phyloP scores from a whole-genome alignment of 148 eudicot genomes.

The Persicaria maculosa region DNA sequence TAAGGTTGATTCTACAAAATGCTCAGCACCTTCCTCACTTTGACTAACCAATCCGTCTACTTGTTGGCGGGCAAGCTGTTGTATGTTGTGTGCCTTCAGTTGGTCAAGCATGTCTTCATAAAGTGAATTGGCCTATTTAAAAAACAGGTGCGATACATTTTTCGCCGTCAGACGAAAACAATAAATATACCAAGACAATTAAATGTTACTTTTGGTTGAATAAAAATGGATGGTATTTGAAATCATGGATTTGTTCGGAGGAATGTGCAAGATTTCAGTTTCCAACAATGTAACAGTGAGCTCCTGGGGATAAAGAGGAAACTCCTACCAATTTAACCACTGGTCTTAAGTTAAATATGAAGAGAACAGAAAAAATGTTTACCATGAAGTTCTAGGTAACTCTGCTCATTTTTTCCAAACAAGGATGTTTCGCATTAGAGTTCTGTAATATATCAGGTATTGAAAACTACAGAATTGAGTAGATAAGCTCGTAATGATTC shows the following conservation, averaged over 20 bases:
- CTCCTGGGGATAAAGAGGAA: neutral
- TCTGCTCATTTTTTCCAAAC: neutral
- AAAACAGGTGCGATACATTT: neutral
- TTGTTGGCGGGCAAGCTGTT: slow-evolving; percentile 79
- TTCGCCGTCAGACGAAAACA: neutral
- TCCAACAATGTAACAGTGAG: neutral
- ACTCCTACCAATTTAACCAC: neutral
- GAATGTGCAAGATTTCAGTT: neutral
- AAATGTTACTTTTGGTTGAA: neutral
- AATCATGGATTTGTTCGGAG: neutral
- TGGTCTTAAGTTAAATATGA: neutral
- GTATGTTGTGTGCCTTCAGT: slow-evolving; percentile 51
- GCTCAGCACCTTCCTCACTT: slow-evolving; percentile 84
- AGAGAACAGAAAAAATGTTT: neutral
- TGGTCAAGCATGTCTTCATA: slow-evolving; percentile 69
- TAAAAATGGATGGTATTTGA: slow-evolving; percentile 1
- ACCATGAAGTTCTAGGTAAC: neutral
- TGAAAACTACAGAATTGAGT: neutral
- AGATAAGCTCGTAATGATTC: neutral
- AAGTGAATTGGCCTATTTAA: slow-evolving; percentile 62
- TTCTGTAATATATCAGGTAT: neutral
- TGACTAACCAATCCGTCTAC: slow-evolving; percentile 93
- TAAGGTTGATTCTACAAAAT: slow-evolving; percentile 54
- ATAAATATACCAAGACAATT: neutral
- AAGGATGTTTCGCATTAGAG: neutral